A percentile compares a stretch with the other conserved stretches of the same genome.
Conservation (phyloP, 768 basidiomycete species). For the Tylopilus balloui region DNA sequence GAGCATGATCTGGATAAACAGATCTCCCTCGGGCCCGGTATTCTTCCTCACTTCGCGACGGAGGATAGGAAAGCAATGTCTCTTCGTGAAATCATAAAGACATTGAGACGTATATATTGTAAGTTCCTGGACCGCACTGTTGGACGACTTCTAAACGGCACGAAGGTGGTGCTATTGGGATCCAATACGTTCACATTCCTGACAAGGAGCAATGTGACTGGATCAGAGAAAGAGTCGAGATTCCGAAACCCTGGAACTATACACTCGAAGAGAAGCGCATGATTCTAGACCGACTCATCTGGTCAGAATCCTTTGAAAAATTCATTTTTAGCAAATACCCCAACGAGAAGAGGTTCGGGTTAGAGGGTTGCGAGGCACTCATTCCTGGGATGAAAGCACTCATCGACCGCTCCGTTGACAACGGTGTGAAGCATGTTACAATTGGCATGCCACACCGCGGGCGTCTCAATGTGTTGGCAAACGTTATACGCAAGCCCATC, state of each 20-base stretch:
- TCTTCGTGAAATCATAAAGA: slow-evolving; percentile 85
- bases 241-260: slow-evolving; percentile 96
- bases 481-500: slow-evolving; percentile 97
- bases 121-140: slow-evolving; percentile 29
- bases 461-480: slow-evolving; percentile 94
- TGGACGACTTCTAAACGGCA: slow-evolving; percentile 4
- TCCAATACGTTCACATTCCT: slow-evolving; percentile 93
- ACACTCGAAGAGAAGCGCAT: slow-evolving; percentile 97
- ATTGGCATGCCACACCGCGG: slow-evolving; percentile 99
- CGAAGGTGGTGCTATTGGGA: slow-evolving; percentile 79
- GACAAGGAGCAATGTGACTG: slow-evolving; percentile 99
- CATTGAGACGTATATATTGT: slow-evolving; percentile 94
- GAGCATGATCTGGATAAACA: slow-evolving; percentile 93
- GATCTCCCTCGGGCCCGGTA: slow-evolving; percentile 92
- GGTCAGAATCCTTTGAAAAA: slow-evolving; percentile 99
- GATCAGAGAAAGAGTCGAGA: slow-evolving; percentile 95
- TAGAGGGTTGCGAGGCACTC: slow-evolving; percentile 96
- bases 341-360: slow-evolving; percentile 98
- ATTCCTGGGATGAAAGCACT: slow-evolving; percentile 99
- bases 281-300: slow-evolving; percentile 98
- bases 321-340: slow-evolving; percentile 99
- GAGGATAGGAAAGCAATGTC: slow-evolving; percentile 85
- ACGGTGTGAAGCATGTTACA: slow-evolving; percentile 92
- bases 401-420: slow-evolving; percentile 96
- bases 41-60: slow-evolving; percentile 90